Evolutionary conservation across 306 rosid species (phyloP), one percentile per base, ranked within the genome.

Genomic region (Casuarina glauca): DNA sequence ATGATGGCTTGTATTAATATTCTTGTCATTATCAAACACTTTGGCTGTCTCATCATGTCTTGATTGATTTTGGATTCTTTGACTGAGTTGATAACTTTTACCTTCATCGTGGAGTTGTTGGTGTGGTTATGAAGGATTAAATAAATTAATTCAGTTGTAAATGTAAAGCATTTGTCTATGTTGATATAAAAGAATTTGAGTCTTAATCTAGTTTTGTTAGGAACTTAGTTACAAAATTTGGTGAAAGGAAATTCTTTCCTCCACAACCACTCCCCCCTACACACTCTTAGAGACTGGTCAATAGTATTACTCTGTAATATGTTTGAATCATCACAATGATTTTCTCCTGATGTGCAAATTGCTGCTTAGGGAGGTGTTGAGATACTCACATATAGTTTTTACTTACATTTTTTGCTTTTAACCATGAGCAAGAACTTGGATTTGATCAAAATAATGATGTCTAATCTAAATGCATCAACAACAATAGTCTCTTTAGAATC

Each of bases 361-460:
- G 46, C 20, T 15, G 5, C 69, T 46, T 38, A 15, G 69, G 17
- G 15, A 6, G 36, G 69, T 54, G 17, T 54, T 6, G 35, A 39
- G 45, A 51, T 39, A 20, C 10, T 3, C 20, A 43, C 76, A 45
- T n/a, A 71, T 52, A 39, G 50, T n/a, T 13, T 32, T 35, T 66
- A 61, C 9, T n/a, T 10, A 39, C 4, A 3, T 80, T 69, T 66
- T 72, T 53, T 73, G 45, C 50, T 53, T 16, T 74, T 4, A 43
- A n/a, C 38, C 10, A 11, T 81, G 39, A 77, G 87, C 82, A 90
- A 91, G 81, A 76, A 54, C 41, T 74, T 69, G 82, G 83, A 81
- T 83, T 81, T 79, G 74, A 68, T 70, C 66, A 66, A 41, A 50
- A 61, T 69, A 78, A 32, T 72, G 79, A 88, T 95, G 93, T 86